Conservation (phyloP, 2,329 filamentous ascomycete genomes). For the Phialophora macrospora region DNA sequence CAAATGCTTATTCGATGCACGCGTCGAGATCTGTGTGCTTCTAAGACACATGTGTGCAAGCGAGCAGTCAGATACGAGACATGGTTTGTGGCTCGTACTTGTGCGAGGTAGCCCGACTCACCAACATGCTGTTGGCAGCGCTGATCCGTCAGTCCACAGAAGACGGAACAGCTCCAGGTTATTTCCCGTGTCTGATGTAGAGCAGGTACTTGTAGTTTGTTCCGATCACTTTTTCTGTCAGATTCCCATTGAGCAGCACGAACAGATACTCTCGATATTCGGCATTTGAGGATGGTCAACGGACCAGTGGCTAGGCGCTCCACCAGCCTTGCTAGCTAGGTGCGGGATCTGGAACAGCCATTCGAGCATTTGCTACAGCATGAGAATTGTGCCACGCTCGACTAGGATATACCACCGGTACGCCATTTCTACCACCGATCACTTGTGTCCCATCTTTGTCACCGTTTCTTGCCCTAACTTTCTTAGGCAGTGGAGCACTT, state of each 20-base stretch:
- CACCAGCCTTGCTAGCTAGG: background rate
- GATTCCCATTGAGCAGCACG: background rate
- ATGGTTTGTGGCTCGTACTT: too few species aligned
- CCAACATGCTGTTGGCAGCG: too few species aligned
- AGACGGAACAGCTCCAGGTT: background rate
- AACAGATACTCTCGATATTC: background rate
- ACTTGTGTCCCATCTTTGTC: background rate
- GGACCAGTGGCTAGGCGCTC: background rate
- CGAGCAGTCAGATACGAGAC: background rate
- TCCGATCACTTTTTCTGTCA: background rate
- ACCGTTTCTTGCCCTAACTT: background rate
- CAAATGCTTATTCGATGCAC: background rate
- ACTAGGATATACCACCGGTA: background rate
- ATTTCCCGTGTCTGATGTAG: background rate
- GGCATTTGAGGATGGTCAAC: background rate
- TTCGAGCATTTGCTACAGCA: background rate
- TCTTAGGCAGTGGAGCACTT: background rate
- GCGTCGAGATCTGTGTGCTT: background rate
- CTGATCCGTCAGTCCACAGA: background rate
- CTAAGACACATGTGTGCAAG: background rate
- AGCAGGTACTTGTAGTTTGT: background rate
- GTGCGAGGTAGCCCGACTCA: too few species aligned
- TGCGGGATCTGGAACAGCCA: background rate
- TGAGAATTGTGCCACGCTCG: too few species aligned
- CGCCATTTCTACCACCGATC: background rate